These are phyloP conservation scores for Talaromyces amestolkiae DNA, from an alignment of 2,329 filamentous ascomycete species.

Conservation along the genomic window DNA sequence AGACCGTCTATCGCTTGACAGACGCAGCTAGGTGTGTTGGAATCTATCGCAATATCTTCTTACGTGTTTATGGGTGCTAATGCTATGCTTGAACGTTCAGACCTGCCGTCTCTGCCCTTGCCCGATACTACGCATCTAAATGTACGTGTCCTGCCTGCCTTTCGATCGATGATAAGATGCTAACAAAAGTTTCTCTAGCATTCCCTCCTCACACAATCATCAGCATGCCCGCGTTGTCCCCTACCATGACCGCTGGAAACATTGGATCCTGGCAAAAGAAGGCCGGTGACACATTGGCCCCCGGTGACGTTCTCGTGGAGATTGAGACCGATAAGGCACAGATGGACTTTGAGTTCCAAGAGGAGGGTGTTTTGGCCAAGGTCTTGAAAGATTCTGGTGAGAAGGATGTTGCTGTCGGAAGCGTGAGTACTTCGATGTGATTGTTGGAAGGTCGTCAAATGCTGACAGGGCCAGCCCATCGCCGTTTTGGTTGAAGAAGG, in stretches of 20 bases:
- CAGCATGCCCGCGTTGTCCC: constrained; percentile 96
- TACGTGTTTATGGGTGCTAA: background rate
- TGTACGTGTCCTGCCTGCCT: constrained; percentile 47
- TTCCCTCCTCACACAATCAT: constrained; percentile 93
- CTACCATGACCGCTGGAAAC: constrained; percentile 95
- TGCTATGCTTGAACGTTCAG: constrained; percentile 24
- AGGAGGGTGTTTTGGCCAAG: constrained; percentile 94
- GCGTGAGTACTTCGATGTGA: constrained; percentile 62
- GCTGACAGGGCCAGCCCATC: constrained; percentile 68
- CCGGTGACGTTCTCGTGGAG: constrained; percentile 94
- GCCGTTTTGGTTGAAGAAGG: constrained; percentile 92
- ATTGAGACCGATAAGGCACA: constrained; percentile 99
- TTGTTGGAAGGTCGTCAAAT: background rate
- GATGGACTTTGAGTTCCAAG: constrained; percentile 99
- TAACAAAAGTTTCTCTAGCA: constrained; percentile 54
- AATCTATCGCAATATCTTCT: background rate
- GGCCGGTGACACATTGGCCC: constrained; percentile 77
- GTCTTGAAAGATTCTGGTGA: constrained; percentile 86
- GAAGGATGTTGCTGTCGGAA: constrained; percentile 92
- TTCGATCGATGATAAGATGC: constrained; percentile 21
- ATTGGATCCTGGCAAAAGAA: constrained; percentile 99
- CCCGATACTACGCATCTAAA: constrained; percentile 68
- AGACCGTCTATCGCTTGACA: constrained; percentile 45
- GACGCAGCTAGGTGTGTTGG: constrained; percentile 41
- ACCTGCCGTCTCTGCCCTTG: constrained; percentile 56